Base-by-base conservation (phyloP, 106 monocot genomes). In the Amphibolis antarctica region DNA sequence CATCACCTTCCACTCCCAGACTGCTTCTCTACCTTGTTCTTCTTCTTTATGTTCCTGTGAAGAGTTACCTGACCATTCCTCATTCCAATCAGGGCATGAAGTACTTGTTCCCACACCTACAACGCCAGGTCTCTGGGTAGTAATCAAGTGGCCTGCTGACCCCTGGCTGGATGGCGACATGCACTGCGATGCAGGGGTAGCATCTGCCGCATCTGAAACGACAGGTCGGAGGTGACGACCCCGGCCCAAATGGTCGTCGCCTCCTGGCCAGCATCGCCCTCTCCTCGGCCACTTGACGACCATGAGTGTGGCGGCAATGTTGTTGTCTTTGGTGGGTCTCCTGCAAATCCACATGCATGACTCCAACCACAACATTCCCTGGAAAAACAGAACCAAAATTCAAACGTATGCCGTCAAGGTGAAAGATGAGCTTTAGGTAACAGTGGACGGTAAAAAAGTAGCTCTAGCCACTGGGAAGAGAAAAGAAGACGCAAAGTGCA, bases 81-180 rank as follows among this genome's bases (percentile, higher is more conserved):
- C n/a, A 49, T 49, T 56, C 12, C 25, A 7, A n/a, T 55, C 31
- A 71, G 25, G 71, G 63, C 71, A 63, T 71, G 25, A 55, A 71
- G 54, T 62, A 62, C 71, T 63, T 63, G 44, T 51, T 63, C 19
- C 63, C 53, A 19, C 71, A 71, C 27, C 29, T 63, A 53, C 71
- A 71, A 3, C 71, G 62, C 71, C 71, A 71, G 4, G 71, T 54
- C 61, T 71, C 71, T 4, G 71, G 71, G 63, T 71, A 71, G 71
- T 71, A 71, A 23, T 71, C 71, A 1, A 71, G 55, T 30, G 63
- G 62, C 10, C 12, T 13, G 63, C 43, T 63, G 54, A 26, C 12
- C 12, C 71, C 71, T 42, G 71, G 71, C 62, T 55, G 63, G 52
- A 71, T 62, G 23, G 63, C 14, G 10, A 71, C 44, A 62, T 71